Percentiles rank a stretch among this genome's conserved stretches.
These are phyloP conservation scores for Perkinsus olseni DNA, from an alignment of 169 alveolate genomes.

Conservation along the genomic window DNA sequence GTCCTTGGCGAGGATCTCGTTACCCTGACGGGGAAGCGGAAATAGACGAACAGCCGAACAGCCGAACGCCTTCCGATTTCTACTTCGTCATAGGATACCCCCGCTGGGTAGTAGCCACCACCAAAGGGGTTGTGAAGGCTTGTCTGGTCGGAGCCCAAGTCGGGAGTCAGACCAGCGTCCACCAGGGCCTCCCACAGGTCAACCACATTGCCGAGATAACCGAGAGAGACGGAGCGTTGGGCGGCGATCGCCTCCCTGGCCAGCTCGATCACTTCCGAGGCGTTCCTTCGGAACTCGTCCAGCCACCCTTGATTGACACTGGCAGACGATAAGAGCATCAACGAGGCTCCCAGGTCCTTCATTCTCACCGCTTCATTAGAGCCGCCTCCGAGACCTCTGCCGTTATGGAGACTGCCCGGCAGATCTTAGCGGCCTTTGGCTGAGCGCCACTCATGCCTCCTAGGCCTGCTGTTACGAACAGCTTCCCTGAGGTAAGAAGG, in stretches of 20 bases:
- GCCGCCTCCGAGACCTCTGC: constrained; percentile 42
- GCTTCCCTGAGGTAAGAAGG: not conserved
- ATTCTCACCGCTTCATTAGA: constrained; percentile 25
- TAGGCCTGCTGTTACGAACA: constrained; percentile 49
- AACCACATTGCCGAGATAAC: constrained; percentile 42
- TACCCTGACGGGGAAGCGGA: not conserved
- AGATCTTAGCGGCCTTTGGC: constrained; percentile 50
- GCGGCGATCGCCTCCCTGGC: constrained; percentile 34
- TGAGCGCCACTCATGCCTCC: constrained; percentile 61
- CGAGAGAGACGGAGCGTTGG: constrained; percentile 7
- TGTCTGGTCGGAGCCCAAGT: constrained; percentile 48
- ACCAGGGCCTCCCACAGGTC: constrained; percentile 51
- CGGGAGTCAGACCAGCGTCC: constrained; percentile 22
- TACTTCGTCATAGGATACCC: constrained; percentile 18
- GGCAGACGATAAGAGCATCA: not conserved
- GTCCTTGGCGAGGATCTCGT: constrained; percentile 21
- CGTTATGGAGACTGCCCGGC: constrained; percentile 40
- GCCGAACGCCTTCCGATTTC: constrained; percentile 18
- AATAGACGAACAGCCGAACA: too few relatives aligned
- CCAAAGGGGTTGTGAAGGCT: constrained; percentile 43
- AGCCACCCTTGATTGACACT: constrained; percentile 44
- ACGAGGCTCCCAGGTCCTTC: not conserved
- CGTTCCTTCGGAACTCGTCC: constrained; percentile 26
- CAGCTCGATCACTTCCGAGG: constrained; percentile 23
- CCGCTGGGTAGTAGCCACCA: constrained; percentile 54